Conservation (phyloP, 2,329 filamentous ascomycete genomes). For the Colletotrichum paranaense region DNA sequence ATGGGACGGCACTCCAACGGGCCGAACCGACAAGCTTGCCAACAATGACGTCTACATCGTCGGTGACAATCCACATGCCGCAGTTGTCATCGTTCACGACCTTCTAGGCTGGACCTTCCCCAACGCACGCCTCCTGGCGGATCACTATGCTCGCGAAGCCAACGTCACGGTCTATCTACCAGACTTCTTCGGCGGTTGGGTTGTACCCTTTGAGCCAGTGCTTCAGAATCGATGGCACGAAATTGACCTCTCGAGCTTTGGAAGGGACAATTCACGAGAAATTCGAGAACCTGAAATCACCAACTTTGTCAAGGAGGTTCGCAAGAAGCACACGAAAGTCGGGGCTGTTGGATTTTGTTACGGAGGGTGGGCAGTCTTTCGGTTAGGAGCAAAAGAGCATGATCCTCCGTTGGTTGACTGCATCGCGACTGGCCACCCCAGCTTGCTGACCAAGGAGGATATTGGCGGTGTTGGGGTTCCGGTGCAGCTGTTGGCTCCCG, state of each 20-base stretch:
- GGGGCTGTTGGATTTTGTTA: slow-evolving; percentile 62
- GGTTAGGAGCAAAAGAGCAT: slow-evolving; percentile 52
- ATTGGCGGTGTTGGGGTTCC: slow-evolving; percentile 58
- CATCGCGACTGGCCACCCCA: slow-evolving; percentile 57
- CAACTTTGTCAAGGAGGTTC: slow-evolving; percentile 48
- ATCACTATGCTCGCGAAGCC: slow-evolving; percentile 57
- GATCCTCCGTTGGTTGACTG: slow-evolving; percentile 55
- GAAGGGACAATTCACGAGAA: slow-evolving; percentile 48
- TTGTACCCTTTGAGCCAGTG: slow-evolving; percentile 44
- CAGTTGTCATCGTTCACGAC: slow-evolving; percentile 51
- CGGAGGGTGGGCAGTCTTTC: slow-evolving; percentile 62
- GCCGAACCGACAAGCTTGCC: slow-evolving; percentile 46
- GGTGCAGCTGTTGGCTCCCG: slow-evolving; percentile 63
- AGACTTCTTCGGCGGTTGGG: slow-evolving; percentile 49
- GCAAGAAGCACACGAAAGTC: slow-evolving; percentile 47
- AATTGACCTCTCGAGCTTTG: slow-evolving; percentile 53
- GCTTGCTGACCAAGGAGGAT: slow-evolving; percentile 54
- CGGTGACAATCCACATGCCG: slow-evolving; percentile 46
- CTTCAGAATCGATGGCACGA: slow-evolving; percentile 41
- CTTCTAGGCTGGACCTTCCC: slow-evolving; percentile 56
- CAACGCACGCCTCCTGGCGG: slow-evolving; percentile 57
- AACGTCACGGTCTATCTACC: slow-evolving; percentile 57
- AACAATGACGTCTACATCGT: slow-evolving; percentile 49
- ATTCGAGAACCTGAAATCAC: slow-evolving; percentile 54
- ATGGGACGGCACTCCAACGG: slow-evolving; percentile 53